phyloP scores from a whole-genome alignment of 225 moss, liverwort and hornwort species.

The Polytrichum commune region DNA sequence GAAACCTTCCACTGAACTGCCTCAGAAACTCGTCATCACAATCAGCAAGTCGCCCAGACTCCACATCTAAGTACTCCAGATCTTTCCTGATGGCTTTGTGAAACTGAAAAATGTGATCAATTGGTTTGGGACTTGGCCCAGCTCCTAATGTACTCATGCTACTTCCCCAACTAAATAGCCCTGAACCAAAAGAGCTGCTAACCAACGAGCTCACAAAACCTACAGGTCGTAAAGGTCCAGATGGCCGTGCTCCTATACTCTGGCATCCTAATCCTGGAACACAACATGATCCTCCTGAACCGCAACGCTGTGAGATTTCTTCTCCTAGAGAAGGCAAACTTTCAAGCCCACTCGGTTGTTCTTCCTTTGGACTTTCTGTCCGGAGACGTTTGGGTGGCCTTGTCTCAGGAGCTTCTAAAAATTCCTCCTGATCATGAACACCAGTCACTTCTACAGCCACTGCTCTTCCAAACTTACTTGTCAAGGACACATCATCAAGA shows the following conservation, averaged over 20 bases:
- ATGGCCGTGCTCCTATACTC: constrained; percentile 53
- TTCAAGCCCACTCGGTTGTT: constrained; percentile 7
- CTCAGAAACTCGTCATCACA: constrained; percentile 94
- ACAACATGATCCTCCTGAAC: constrained; percentile 61
- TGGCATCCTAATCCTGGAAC: constrained; percentile 86
- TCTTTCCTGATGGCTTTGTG: constrained; percentile 98
- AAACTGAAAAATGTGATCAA: constrained; percentile 99
- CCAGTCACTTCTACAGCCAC: constrained; percentile 8
- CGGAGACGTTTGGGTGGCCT: constrained; percentile 79
- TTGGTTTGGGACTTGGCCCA: constrained; percentile 85
- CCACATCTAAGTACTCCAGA: constrained; percentile 86
- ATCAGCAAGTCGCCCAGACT: constrained; percentile 85
- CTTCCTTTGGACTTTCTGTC: constrained; percentile 16
- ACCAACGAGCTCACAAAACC: constrained; percentile 13
- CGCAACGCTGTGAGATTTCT: constrained; percentile 20
- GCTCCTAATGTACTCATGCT: constrained; percentile 45
- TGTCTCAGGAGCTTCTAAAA: constrained; percentile 40
- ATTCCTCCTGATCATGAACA: constrained; percentile 53
- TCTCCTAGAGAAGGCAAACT: constrained; percentile 15
- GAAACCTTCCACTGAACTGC: constrained; percentile 91
- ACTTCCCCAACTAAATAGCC: constrained; percentile 91
- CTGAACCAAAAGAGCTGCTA: constrained; percentile 67
- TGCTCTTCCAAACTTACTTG: neutral
- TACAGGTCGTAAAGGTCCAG: constrained; percentile 32
- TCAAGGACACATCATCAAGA: constrained; percentile 1